These are phyloP conservation scores for Ogataea ramenticola DNA, from an alignment of 805 yeast species.

Conservation along the genomic window DNA sequence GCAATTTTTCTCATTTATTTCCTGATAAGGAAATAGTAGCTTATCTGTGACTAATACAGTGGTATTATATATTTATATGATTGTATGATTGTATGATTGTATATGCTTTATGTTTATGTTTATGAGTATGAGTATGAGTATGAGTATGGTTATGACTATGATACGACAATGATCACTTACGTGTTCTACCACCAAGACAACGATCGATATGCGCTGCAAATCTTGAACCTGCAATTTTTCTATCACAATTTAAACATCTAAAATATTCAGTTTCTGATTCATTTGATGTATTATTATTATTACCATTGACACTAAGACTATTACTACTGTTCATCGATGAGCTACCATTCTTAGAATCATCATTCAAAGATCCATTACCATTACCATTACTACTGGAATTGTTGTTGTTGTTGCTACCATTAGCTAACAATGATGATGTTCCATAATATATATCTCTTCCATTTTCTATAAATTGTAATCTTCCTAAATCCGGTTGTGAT, in stretches of 20 bases:
- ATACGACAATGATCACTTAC: too few species aligned
- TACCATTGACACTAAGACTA: constrained; percentile 2
- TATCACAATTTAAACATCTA: constrained; percentile 70
- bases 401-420: background rate
- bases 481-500: constrained; percentile 20
- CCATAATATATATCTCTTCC: constrained; percentile 23
- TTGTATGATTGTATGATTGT: too few species aligned
- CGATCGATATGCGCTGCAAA: constrained; percentile 92
- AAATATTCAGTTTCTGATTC: constrained; percentile 41
- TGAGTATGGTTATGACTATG: too few species aligned
- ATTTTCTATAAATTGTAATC: constrained; percentile 18
- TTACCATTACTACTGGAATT: background rate
- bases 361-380: constrained; percentile 6
- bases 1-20: too few species aligned
- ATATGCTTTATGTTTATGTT: too few species aligned
- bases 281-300: background rate
- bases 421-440: constrained; percentile 8
- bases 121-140: too few species aligned
- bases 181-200: constrained; percentile 69
- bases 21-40: too few species aligned
- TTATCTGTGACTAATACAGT: too few species aligned
- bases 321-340: constrained; percentile 1
- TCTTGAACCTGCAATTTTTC: constrained; percentile 85
- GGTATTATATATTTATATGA: too few species aligned
- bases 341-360: constrained; percentile 1